Evolutionary conservation across 257 asterid species (phyloP).

Genomic region (Nicotiana tomentosiformis): DNA sequence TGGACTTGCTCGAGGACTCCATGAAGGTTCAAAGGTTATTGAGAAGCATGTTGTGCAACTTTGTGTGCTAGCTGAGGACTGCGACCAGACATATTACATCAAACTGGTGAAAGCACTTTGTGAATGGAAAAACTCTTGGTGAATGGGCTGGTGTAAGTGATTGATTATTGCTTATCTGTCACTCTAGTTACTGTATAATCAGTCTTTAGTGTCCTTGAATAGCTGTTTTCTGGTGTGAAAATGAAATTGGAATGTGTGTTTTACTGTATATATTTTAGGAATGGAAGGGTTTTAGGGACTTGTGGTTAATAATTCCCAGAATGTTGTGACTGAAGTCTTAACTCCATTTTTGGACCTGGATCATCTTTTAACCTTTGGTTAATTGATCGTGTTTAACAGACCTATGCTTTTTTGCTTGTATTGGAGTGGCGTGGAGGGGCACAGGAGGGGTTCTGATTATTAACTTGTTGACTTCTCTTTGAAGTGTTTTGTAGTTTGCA

Average conservation of each 20-base stretch:
- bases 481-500: neutral
- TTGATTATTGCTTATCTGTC: neutral
- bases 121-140: constrained; percentile 65
- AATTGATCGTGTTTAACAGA: too few species aligned
- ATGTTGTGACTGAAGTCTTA: neutral
- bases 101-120: constrained; percentile 69
- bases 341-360: neutral
- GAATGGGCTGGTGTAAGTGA: constrained; percentile 74
- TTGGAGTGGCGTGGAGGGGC: too few species aligned
- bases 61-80: constrained; percentile 67
- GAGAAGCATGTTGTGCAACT: constrained; percentile 69
- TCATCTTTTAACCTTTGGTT: too few species aligned
- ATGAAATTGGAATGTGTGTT: neutral
- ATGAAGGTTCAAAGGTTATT: constrained; percentile 56
- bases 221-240: neutral
- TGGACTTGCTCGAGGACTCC: constrained; percentile 35
- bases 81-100: constrained; percentile 59
- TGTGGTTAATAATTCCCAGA: too few species aligned
- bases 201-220: neutral
- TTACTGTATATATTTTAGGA: neutral
- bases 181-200: neutral
- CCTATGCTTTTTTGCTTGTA: too few species aligned
- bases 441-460: neutral
- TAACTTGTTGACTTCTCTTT: too few species aligned
- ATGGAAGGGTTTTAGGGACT: neutral